Evolutionary conservation across 192 early-diverging fungal species (phyloP), one percentile per base, ranked within the genome.

Genomic region (Mortierella antarctica): DNA sequence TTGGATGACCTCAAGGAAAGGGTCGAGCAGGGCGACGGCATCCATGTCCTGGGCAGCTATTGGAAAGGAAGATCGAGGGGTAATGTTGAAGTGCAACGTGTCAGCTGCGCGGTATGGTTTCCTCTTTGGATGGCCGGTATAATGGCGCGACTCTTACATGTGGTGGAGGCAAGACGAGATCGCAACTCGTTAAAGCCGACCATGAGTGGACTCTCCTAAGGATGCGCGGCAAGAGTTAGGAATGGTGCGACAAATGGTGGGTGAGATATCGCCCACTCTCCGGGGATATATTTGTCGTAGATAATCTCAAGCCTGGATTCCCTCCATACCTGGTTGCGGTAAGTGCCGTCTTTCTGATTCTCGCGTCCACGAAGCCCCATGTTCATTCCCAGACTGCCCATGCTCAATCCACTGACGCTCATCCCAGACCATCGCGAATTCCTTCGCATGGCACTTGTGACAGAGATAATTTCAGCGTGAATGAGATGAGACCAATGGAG

Each of bases 1-100:
- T 55, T 91, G 87, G 57, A 99, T 95, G 9, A 99, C 95, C 42
- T 94, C 89, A n/a, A 99, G 82, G 76, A 98, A 99, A 4, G 97
- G 97, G 12, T 92, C 89, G 6, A 99, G 77, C n/a, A 99, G 83
- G 13, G 85, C 65, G 7, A 91, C 70, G 0, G 95, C 91, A 71
- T 92, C 92, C 84, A 95, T 77, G 31, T 79, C 82, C 55, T 71
- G 71, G 15, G 88, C 85, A 66, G 90, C 93, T 92, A 78, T 23
- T 59, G 49, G 71, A 11, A 41, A 41, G 21, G 82, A 41, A 41
- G 49, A 57, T 57, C 10, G 31, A 31, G 31, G 1, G 31, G 31
- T 31, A 31, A 31, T 31, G 3, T 31, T 31, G 31, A 31, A 31
- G 31, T 31, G 1, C 31, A 31, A 31, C 31, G 31, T 31, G 31